phyloP scores from a whole-genome alignment of 208 protist species.

The Phytomonas francai region DNA sequence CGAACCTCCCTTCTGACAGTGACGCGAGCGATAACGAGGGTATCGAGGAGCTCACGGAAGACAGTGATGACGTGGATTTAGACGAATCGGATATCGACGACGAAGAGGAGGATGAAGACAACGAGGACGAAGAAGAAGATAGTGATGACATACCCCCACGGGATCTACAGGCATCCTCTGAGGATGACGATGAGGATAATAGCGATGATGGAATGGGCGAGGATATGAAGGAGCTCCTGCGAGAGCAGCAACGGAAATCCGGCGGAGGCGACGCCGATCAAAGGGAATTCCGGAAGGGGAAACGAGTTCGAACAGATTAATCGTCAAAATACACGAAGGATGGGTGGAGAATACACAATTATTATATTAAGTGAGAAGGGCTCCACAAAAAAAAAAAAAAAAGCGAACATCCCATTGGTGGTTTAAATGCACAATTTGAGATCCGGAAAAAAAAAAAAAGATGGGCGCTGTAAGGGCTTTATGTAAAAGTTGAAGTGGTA shows the following conservation, averaged over 20 bases:
- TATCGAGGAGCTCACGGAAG: constrained; percentile 20
- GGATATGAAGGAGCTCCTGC: constrained; percentile 52
- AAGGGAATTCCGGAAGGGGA: constrained; percentile 31
- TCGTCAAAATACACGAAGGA: neutral
- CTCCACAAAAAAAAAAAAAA: constrained; percentile 5
- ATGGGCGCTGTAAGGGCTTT: no score
- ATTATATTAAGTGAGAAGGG: no score
- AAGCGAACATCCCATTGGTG: neutral
- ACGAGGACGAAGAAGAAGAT: constrained; percentile 35
- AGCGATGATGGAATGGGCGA: constrained; percentile 45
- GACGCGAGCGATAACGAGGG: constrained; percentile 11
- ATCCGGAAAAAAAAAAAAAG: no score
- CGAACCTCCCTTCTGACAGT: no score
- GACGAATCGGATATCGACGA: constrained; percentile 14
- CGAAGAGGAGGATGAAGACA: constrained; percentile 22
- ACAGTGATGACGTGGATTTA: constrained; percentile 26
- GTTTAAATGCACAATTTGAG: neutral
- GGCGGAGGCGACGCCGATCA: constrained; percentile 22
- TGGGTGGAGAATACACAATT: neutral
- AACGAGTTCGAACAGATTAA: constrained; percentile 51
- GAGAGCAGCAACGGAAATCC: constrained; percentile 9
- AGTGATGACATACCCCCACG: constrained; percentile 14
- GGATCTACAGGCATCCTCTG: constrained; percentile 6
- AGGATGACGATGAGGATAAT: constrained; percentile 20
- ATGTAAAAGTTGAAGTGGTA: no score